Evolutionary conservation across 2,329 filamentous ascomycete genomes (phyloP), one percentile per base, ranked within the genome.

Genomic region (Tetracladium maxilliforme): DNA sequence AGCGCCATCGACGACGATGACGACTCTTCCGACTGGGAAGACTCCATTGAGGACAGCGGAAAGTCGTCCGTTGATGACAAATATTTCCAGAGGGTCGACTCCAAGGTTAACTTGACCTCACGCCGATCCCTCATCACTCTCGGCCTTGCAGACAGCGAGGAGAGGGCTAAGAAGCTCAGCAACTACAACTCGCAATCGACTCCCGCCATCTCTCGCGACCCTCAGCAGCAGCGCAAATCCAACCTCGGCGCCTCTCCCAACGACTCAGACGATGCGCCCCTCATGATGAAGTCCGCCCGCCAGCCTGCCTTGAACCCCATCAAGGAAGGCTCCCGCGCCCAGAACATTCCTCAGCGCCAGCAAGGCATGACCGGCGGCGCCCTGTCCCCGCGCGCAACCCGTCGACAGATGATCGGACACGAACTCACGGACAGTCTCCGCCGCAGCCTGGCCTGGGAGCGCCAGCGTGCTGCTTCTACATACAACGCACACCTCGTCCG

Each of bases 341-440:
- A 87, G 48, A 83, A 86, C 15, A 93, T 93, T 75, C 41, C 69
- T 75, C 43, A 75, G 71, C 10, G 67, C 76, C 12, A 66, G 66
- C n/a, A 73, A 73, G 29, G 58, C 58, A 6, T 34, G 33, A 15
- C 35, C 35, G 77, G 81, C 28, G 70, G 74, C 15, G 80, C 83
- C 3, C 65, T 93, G 35, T 95, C 90, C 5, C 90, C 90, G 4
- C 72, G 84, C 30, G 94, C 87, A 0, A 94, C 86, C 1, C 71
- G 90, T 25, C 71, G 86, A 32, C 92, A 94, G 51, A 98, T 98
- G 90, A 66, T 98, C 29, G 78, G 82, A 7, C 92, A 82, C 1
- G 90, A 98, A 55, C 61, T 98, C 27, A 94, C 87, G 3, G 84
- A 93, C 47, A 92, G 83, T 13, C 71, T 98, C 4, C 73, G 90